These are phyloP conservation scores for Penicillium steckii DNA, from an alignment of 495 filamentous ascomycete species.

Conservation along the genomic window DNA sequence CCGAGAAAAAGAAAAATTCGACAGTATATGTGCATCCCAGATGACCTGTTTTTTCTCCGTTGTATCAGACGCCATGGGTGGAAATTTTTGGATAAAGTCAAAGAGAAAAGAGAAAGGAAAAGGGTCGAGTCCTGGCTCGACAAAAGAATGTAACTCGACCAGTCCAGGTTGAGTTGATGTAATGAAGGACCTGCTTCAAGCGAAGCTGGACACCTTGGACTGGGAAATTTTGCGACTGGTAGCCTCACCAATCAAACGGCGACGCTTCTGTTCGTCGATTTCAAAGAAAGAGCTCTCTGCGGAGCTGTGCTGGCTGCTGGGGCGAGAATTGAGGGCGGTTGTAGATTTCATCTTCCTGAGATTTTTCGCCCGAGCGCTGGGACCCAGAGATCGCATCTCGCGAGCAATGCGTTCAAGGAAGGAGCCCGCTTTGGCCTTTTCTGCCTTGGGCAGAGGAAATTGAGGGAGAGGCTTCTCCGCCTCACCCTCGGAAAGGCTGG, in stretches of 20 bases:
- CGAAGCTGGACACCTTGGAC: constrained; percentile 10
- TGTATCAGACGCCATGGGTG: constrained; percentile 10
- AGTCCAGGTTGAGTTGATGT: neutral
- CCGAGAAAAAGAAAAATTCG: constrained; percentile 9
- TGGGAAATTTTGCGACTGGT: constrained; percentile 41
- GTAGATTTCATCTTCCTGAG: constrained; percentile 53
- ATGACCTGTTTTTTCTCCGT: constrained; percentile 11
- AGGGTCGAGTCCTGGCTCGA: constrained; percentile 10
- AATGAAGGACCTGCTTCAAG: neutral
- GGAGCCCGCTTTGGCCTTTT: constrained; percentile 38
- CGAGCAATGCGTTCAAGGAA: constrained; percentile 58
- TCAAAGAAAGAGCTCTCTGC: constrained; percentile 42
- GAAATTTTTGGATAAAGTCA: constrained; percentile 5
- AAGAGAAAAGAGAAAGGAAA: neutral
- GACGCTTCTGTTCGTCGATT: constrained; percentile 48
- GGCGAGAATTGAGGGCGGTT: constrained; percentile 31
- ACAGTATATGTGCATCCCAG: constrained; percentile 14
- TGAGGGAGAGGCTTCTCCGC: constrained; percentile 49
- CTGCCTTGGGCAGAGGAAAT: constrained; percentile 29
- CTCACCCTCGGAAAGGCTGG: constrained; percentile 28
- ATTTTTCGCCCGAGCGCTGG: constrained; percentile 29
- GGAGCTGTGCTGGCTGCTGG: constrained; percentile 25
- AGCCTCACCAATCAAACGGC: constrained; percentile 49
- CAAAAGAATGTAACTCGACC: neutral
- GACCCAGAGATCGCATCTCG: constrained; percentile 52